Base-by-base conservation (phyloP, 768 basidiomycete genomes). In the Dictyophora rubrovolvata region DNA sequence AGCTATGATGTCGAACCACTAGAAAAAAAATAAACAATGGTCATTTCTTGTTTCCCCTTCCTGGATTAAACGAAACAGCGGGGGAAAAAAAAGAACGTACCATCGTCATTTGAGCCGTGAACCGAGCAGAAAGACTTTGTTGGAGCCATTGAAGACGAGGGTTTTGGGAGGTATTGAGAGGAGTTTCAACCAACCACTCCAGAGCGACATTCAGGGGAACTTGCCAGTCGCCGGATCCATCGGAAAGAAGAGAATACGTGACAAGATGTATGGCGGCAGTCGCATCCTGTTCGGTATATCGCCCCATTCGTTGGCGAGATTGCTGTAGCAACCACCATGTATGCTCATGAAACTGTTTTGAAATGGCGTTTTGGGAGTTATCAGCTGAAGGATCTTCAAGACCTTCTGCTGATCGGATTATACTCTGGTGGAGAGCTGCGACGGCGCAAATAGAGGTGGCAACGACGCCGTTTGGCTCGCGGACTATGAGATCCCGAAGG, bases 1-100 rank as follows among this genome's bases (percentile, higher is more conserved):
- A 54, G 87, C 78, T 69, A 89, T 81, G 62, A 87, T 79, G 68
- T 92, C 89, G 55, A 87, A 73, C 84, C 86, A 90, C 89, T 91
- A 66, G 61, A 22, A 53, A 6, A 52, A 63, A 34, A 21, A 42
- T 35, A 53, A 46, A 33, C 18, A 33, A 37, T 48, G 11, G n/a
- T n/a, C n/a, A n/a, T n/a, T n/a, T n/a, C n/a, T n/a, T n/a, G n/a
- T n/a, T n/a, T n/a, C 3, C 20, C 23, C 36, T 60, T 60, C 35
- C n/a, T n/a, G n/a, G n/a, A n/a, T n/a, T n/a, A n/a, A n/a, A n/a
- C 54, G 34, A 55, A 28, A 28, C 28, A n/a, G n/a, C 7, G 28
- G 48, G 18, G 5, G 55, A 22, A 56, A 42, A 48, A 46, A 47
- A 33, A 12, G 47, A 55, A 77, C 87, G 73, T 66, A 91, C 89